Evolutionary conservation across 306 rosid species (phyloP).

Genomic region (Neltuma alba): DNA sequence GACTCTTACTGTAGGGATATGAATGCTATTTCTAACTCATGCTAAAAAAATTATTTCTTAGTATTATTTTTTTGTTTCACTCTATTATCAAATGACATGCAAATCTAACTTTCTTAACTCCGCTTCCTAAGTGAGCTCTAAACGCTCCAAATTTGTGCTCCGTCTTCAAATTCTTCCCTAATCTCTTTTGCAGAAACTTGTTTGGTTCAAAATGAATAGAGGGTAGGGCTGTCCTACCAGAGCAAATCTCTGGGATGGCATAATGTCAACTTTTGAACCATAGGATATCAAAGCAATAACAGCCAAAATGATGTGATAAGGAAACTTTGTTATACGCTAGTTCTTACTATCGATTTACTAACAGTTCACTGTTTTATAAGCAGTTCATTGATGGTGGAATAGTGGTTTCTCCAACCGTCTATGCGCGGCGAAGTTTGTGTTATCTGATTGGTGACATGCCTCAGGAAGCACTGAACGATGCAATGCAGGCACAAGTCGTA

Average conservation of each 20-base stretch:
- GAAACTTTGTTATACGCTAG: background rate
- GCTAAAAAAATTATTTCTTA: too few relatives aligned
- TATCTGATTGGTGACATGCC: slow-evolving; percentile 49
- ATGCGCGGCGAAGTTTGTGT: slow-evolving; percentile 54
- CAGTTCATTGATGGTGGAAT: slow-evolving; percentile 60
- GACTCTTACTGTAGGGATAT: too few relatives aligned
- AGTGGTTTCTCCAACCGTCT: slow-evolving; percentile 58
- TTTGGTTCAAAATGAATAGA: too few relatives aligned
- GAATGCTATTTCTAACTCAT: too few relatives aligned
- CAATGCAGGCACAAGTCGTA: slow-evolving; percentile 60
- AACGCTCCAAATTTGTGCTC: too few relatives aligned
- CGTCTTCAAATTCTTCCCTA: too few relatives aligned
- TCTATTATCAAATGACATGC: background rate
- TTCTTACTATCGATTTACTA: background rate
- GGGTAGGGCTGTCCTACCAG: too few relatives aligned
- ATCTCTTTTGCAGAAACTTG: too few relatives aligned
- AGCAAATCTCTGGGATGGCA: too few relatives aligned
- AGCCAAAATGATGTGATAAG: background rate
- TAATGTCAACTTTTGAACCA: too few relatives aligned
- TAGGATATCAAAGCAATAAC: too few relatives aligned
- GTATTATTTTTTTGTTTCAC: too few relatives aligned
- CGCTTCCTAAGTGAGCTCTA: background rate
- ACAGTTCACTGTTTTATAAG: slow-evolving; percentile 18
- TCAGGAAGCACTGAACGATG: slow-evolving; percentile 54
- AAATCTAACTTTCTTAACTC: background rate